phyloP scores from a whole-genome alignment of 768 basidiomycete species.

The Mycena haematopus region DNA sequence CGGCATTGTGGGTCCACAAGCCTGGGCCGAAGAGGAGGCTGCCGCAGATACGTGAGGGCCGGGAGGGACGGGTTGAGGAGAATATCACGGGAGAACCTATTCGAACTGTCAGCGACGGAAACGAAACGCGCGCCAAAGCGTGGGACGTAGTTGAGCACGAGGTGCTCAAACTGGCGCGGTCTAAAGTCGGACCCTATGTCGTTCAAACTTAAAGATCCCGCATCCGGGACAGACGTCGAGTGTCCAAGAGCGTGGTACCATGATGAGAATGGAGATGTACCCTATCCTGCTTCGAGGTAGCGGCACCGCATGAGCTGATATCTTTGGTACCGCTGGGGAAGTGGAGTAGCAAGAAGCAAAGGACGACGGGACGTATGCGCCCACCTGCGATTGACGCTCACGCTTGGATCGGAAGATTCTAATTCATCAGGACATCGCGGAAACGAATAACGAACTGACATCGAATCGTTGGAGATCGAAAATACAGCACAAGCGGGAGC shows the following conservation, averaged over 20 bases:
- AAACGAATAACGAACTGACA: too few relatives aligned
- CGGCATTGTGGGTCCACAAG: neutral
- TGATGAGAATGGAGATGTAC: constrained; percentile 9
- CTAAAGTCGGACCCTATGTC: neutral
- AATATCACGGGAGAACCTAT: neutral
- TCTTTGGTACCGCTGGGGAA: too few relatives aligned
- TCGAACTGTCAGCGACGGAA: constrained; percentile 1
- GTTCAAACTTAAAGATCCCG: neutral
- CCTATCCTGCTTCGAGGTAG: neutral
- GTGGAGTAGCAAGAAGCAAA: too few relatives aligned
- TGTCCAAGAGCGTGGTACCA: neutral
- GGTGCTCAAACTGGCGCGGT: too few relatives aligned
- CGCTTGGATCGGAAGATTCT: too few relatives aligned
- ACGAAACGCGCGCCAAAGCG: neutral
- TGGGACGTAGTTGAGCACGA: neutral
- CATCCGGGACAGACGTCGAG: neutral
- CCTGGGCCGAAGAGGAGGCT: neutral
- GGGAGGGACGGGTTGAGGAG: neutral
- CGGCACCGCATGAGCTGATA: neutral
- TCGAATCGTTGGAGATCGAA: too few relatives aligned
- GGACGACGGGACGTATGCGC: too few relatives aligned
- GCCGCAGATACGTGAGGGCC: neutral
- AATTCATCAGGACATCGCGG: too few relatives aligned
- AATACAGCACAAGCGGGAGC: too few relatives aligned
- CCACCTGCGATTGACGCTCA: too few relatives aligned